Evolutionary conservation across 768 basidiomycete genomes (phyloP).

Genomic region (Grammothele lineata): DNA sequence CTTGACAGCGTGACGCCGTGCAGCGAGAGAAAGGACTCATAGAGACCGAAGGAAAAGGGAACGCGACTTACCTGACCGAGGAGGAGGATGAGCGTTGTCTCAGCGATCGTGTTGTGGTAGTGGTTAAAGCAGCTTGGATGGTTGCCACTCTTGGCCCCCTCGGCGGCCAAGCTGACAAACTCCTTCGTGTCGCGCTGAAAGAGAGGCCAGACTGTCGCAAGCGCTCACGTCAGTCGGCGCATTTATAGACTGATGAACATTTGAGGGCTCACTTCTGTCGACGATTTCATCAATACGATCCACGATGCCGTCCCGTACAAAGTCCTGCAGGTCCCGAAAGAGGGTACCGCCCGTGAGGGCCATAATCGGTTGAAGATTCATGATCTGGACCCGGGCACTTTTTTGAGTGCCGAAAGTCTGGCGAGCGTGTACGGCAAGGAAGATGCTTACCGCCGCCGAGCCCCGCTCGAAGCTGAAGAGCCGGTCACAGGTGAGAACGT

Average conservation of each 20-base stretch:
- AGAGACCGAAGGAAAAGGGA: neutral
- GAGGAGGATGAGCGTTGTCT: conserved; percentile 28
- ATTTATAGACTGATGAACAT: neutral
- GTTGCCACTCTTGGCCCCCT: conserved; percentile 3
- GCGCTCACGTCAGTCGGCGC: neutral
- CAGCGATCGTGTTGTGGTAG: conserved; percentile 26
- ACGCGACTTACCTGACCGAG: conserved; percentile 25
- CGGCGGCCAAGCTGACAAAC: conserved; percentile 12
- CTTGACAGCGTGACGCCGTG: too few relatives aligned
- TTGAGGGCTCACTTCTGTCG: conserved; percentile 11
- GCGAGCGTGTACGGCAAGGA: neutral
- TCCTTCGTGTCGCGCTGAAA: conserved; percentile 22
- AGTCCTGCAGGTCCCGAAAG: conserved; percentile 27
- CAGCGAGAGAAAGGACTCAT: neutral
- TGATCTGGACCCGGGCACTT: conserved; percentile 17
- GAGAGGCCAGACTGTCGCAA: conserved; percentile 12
- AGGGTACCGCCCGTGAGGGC: conserved; percentile 23
- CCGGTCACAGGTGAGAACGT: conserved; percentile 27
- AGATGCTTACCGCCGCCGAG: conserved; percentile 23
- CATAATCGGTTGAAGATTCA: conserved; percentile 29
- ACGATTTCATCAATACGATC: conserved; percentile 23
- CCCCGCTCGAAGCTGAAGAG: conserved; percentile 32
- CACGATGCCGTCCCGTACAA: conserved; percentile 27
- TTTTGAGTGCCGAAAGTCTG: neutral
- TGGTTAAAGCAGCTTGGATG: conserved; percentile 26